phyloP scores from a whole-genome alignment of 2,329 filamentous ascomycete genomes.

The Arthrobotrys musiformis region DNA sequence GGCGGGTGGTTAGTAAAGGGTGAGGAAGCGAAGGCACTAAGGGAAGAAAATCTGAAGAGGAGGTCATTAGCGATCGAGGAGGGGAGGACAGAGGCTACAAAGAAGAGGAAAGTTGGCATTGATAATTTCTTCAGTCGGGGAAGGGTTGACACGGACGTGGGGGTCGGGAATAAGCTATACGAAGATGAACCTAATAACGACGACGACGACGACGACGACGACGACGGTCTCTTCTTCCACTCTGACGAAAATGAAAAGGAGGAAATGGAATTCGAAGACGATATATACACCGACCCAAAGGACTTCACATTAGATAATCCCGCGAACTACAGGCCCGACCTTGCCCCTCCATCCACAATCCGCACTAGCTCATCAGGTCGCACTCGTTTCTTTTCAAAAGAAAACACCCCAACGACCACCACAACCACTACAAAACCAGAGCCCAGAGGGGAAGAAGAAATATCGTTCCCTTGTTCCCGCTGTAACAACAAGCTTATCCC shows the following conservation, averaged over 20 bases:
- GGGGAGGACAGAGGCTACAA: conserved; percentile 57
- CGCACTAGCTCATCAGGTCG: conserved; percentile 39
- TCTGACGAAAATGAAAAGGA: conserved; percentile 44
- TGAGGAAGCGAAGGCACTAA: conserved; percentile 70
- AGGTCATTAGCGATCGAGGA: conserved; percentile 54
- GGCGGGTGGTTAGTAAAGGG: conserved; percentile 76
- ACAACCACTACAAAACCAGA: conserved; percentile 63
- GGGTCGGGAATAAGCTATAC: background rate
- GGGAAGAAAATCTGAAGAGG: conserved; percentile 44
- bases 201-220: conserved; percentile 55
- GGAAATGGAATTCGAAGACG: conserved; percentile 28
- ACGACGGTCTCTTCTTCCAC: conserved; percentile 30
- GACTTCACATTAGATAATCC: conserved; percentile 8
- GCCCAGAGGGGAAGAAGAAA: conserved; percentile 67
- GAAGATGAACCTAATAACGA: no score
- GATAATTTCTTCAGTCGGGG: conserved; percentile 58
- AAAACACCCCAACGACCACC: conserved; percentile 51
- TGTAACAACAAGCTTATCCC: conserved; percentile 61
- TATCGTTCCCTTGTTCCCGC: conserved; percentile 69
- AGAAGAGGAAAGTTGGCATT: conserved; percentile 62
- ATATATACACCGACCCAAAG: conserved; percentile 28
- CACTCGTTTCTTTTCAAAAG: conserved; percentile 50
- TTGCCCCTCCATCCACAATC: conserved; percentile 28
- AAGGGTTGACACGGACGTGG: background rate
- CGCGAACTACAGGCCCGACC: background rate